Base-by-base conservation (phyloP, 1,284 basidiomycete genomes). In the Phlebopus sp. region DNA sequence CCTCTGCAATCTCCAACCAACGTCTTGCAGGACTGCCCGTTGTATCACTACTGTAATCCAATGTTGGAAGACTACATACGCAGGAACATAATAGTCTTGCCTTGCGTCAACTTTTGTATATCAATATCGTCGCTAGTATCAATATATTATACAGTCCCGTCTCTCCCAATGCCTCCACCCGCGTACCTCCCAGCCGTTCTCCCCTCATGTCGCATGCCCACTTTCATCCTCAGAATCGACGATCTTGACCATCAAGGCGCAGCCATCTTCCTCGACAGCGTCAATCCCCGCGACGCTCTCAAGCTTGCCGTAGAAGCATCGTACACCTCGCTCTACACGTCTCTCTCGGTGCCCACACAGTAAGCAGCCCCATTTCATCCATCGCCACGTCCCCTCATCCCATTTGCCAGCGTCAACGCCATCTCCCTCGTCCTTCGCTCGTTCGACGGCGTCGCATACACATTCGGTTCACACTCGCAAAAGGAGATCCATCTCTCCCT, bases 401-500 rank as follows among this genome's bases (percentile, higher is more conserved):
- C 52, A 40, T 39, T 5, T 56, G 35, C 31, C 34, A 85, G 82
- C 47, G 78, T 86, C 2, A 52, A 76, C 48, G 65, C 68, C 25
- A 74, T 88, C 51, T 60, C 68, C 1, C 73, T 86, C 42, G 72
- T 84, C 45, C 70, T 86, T 34, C 75, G 81, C 14, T 64, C 76
- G 30, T 86, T 88, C 77, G 69, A 73, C 13, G 86, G 85, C 36
- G 77, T 86, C 11, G 86, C 86, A 25, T 73, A 84, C 62, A 82
- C 84, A 0, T 72, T 62, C 4, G 82, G 84, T 45, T 69, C 73
- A 0, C 62, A 71, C 27, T 68, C 75, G 7, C 69, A 77, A 59
- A 89, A 88, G 68, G 81, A 87, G 62, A 86, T 88, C 32, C 81
- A 87, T 58, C 71, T 86, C 48, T 82, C 83, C 14, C 72, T 84